Percentiles rank a stretch among this genome's conserved stretches.
These are phyloP conservation scores for Clavariopsis aquatica DNA, from an alignment of 495 filamentous ascomycete genomes.

Conservation along the genomic window DNA sequence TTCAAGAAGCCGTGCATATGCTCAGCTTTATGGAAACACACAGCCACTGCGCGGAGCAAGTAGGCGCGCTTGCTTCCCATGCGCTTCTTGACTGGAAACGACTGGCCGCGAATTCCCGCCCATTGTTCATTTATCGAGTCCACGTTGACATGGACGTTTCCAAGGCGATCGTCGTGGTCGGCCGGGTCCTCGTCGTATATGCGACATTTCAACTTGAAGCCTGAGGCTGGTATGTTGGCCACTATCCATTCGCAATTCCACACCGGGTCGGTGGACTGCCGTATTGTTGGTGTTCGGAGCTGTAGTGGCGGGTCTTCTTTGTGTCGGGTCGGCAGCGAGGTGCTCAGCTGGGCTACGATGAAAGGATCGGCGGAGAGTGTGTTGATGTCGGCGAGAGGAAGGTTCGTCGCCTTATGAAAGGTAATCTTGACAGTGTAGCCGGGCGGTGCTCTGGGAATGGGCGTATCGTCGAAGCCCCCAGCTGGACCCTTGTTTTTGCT, in stretches of 20 bases:
- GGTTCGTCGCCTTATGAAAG: conserved; percentile 75
- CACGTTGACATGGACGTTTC: conserved; percentile 72
- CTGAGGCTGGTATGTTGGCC: conserved; percentile 75
- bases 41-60: conserved; percentile 63
- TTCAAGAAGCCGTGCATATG: conserved; percentile 63
- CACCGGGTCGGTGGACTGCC: conserved; percentile 65
- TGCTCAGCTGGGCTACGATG: conserved; percentile 66
- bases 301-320: conserved; percentile 72
- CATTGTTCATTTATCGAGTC: conserved; percentile 61
- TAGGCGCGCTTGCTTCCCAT: conserved; percentile 85
- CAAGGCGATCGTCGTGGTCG: conserved; percentile 84
- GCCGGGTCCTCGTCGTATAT: conserved; percentile 87
- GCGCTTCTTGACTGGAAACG: conserved; percentile 76
- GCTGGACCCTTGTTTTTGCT: conserved; percentile 56
- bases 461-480: conserved; percentile 78
- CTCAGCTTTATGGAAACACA: conserved; percentile 55
- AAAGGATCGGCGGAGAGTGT: conserved; percentile 83
- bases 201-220: conserved; percentile 76
- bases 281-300: conserved; percentile 76
- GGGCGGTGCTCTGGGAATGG: conserved; percentile 67
- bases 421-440: conserved; percentile 85
- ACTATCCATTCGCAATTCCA: conserved; percentile 90
- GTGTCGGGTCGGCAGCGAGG: conserved; percentile 66
- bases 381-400: conserved; percentile 79
- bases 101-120: conserved; percentile 63